Evolutionary conservation across 1,284 basidiomycete species (phyloP).

Genomic region (Trametes polyzona): DNA sequence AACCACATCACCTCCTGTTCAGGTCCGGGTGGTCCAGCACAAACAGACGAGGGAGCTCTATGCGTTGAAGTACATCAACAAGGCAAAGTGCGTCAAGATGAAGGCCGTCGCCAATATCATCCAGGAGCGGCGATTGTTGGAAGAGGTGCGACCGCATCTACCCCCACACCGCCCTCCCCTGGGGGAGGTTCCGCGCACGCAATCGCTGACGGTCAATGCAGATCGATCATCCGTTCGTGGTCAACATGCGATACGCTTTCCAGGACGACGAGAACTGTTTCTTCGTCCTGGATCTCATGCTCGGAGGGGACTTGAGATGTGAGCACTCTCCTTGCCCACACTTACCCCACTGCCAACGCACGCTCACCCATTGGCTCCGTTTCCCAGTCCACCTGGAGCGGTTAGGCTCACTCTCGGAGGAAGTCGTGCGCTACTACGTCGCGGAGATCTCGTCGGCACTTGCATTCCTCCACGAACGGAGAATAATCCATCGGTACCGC

Average conservation of each 20-base stretch:
- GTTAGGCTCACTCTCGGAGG: constrained; percentile 81
- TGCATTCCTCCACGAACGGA: constrained; percentile 89
- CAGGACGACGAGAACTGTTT: constrained; percentile 99
- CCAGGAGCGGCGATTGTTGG: constrained; percentile 89
- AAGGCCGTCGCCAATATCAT: constrained; percentile 97
- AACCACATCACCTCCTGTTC: constrained; percentile 4
- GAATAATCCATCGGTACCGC: constrained; percentile 91
- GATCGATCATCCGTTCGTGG: constrained; percentile 97
- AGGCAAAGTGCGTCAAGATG: constrained; percentile 97
- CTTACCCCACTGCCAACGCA: constrained; percentile 27
- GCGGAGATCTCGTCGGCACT: constrained; percentile 90
- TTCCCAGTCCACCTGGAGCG: constrained; percentile 93
- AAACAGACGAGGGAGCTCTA: constrained; percentile 95
- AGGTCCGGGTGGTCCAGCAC: constrained; percentile 99
- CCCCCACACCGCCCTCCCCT: neutral
- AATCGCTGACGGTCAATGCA: constrained; percentile 35
- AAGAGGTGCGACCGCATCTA: constrained; percentile 70
- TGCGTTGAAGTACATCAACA: constrained; percentile 99
- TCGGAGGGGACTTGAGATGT: constrained; percentile 96
- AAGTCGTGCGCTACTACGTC: constrained; percentile 88
- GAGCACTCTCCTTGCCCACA: constrained; percentile 41
- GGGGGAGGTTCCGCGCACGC: constrained; percentile 6
- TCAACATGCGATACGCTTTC: constrained; percentile 97
- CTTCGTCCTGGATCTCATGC: constrained; percentile 97
- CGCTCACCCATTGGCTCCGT: constrained; percentile 33